Conservation (phyloP, 2,329 filamentous ascomycete genomes). For the Pyricularia grisea region DNA sequence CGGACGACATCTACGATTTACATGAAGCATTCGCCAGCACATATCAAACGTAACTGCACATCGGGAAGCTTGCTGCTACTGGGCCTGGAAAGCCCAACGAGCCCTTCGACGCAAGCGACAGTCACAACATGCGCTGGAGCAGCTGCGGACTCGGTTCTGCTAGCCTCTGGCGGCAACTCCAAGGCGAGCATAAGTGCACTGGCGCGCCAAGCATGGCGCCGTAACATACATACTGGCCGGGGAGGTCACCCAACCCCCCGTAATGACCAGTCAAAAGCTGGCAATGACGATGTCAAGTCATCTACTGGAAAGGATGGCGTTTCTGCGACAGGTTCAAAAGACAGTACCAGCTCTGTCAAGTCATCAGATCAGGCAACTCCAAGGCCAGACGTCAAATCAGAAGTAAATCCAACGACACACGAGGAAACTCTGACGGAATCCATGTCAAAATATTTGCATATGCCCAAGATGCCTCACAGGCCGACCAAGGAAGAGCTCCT, state of each 20-base stretch:
- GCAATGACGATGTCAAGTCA: slow-evolving; percentile 3
- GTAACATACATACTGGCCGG: slow-evolving; percentile 19
- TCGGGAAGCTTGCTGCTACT: slow-evolving; percentile 45
- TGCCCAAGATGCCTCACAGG: slow-evolving; percentile 71
- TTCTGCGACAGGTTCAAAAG: slow-evolving; percentile 2
- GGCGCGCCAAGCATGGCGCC: slow-evolving; percentile 26
- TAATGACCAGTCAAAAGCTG: neutral
- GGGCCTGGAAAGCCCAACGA: slow-evolving; percentile 28
- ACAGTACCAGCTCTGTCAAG: slow-evolving; percentile 6
- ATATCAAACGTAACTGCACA: slow-evolving; percentile 40
- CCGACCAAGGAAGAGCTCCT: slow-evolving; percentile 91
- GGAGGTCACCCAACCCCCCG: neutral
- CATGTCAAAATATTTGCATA: slow-evolving; percentile 50
- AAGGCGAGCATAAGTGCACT: slow-evolving; percentile 23
- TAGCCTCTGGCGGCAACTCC: slow-evolving; percentile 16
- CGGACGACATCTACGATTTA: neutral
- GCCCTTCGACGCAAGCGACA: slow-evolving; percentile 26
- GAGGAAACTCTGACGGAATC: slow-evolving; percentile 37
- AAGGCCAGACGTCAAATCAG: slow-evolving; percentile 4
- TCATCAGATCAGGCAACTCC: slow-evolving; percentile 7
- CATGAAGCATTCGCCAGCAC: slow-evolving; percentile 11
- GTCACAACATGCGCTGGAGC: slow-evolving; percentile 26
- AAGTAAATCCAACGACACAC: slow-evolving; percentile 8
- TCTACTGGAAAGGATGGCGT: neutral
- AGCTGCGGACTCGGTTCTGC: slow-evolving; percentile 24